phyloP scores from a whole-genome alignment of 1,284 basidiomycete genomes.

The Stygiomarasmius scandens region DNA sequence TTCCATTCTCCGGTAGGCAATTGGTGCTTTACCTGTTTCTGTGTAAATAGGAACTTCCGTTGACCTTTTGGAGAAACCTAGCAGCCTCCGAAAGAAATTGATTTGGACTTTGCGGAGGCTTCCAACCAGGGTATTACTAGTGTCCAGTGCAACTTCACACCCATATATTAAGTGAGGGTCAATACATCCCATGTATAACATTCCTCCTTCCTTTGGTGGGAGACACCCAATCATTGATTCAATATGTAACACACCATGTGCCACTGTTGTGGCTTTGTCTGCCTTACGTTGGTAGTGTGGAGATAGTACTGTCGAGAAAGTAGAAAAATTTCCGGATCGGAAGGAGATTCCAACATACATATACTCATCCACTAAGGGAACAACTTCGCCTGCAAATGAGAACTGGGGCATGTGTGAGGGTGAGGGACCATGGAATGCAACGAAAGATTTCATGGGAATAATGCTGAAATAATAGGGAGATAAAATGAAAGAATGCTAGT shows the following conservation, averaged over 20 bases:
- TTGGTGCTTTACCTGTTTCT: conserved; percentile 1
- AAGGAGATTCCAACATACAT: conserved; percentile 4
- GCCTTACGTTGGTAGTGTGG: conserved; percentile 2
- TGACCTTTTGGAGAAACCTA: background rate
- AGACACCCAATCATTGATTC: conserved; percentile 5
- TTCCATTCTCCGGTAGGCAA: background rate
- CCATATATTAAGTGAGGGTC: conserved; percentile 7
- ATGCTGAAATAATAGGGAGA: too few species aligned
- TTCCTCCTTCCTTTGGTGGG: background rate
- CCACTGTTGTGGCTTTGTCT: background rate
- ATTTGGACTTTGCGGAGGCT: background rate
- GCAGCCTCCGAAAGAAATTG: background rate
- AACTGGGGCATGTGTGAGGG: background rate
- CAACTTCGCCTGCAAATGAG: background rate
- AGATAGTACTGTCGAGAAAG: background rate
- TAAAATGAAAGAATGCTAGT: too few species aligned
- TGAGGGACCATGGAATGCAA: background rate
- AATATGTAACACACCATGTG: conserved; percentile 3
- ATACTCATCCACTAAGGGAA: background rate
- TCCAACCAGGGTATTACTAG: background rate
- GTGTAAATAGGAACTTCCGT: background rate
- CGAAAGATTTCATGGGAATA: too few species aligned
- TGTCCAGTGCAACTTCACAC: conserved; percentile 2
- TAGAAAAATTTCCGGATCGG: background rate
- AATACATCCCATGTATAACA: conserved; percentile 1